Evolutionary conservation across 2,329 filamentous ascomycete species (phyloP).

Genomic region (Pseudocercospora crystallina): DNA sequence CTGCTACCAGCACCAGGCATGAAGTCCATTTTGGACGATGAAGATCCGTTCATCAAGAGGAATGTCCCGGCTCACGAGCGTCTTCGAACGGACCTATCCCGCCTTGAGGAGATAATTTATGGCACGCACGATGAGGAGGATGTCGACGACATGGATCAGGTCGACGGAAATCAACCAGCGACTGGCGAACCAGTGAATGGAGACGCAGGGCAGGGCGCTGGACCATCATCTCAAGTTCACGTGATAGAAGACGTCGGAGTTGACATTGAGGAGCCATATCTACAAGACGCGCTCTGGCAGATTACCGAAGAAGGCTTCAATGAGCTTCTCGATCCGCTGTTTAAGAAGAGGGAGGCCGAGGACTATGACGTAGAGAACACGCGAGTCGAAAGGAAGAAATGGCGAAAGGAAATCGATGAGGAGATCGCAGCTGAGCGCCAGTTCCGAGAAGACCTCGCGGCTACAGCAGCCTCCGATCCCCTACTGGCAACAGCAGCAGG

Average conservation of each 20-base stretch:
- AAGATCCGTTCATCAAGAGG: constrained; percentile 36
- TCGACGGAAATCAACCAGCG: neutral
- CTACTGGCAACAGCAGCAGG: constrained; percentile 26
- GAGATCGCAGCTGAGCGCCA: constrained; percentile 18
- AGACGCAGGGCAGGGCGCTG: too few relatives aligned
- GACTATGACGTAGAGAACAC: constrained; percentile 68
- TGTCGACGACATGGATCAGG: too few relatives aligned
- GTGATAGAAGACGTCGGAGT: constrained; percentile 7
- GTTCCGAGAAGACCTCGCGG: constrained; percentile 35
- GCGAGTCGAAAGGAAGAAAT: constrained; percentile 59
- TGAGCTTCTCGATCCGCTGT: constrained; percentile 83
- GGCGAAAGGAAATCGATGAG: constrained; percentile 42
- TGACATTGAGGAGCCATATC: constrained; percentile 13
- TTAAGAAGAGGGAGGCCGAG: constrained; percentile 75
- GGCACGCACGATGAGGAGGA: constrained; percentile 17
- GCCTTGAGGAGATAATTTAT: constrained; percentile 33
- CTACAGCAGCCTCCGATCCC: constrained; percentile 26
- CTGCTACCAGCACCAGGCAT: constrained; percentile 38
- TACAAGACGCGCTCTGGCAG: constrained; percentile 83
- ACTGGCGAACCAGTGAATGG: too few relatives aligned
- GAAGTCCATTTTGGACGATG: constrained; percentile 58
- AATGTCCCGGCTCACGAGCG: constrained; percentile 15
- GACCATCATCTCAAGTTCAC: neutral
- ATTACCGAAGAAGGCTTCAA: constrained; percentile 91
- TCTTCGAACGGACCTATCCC: constrained; percentile 21